These are phyloP conservation scores for Talaromyces sp. DNA, from an alignment of 2,329 filamentous ascomycete genomes.

Conservation along the genomic window DNA sequence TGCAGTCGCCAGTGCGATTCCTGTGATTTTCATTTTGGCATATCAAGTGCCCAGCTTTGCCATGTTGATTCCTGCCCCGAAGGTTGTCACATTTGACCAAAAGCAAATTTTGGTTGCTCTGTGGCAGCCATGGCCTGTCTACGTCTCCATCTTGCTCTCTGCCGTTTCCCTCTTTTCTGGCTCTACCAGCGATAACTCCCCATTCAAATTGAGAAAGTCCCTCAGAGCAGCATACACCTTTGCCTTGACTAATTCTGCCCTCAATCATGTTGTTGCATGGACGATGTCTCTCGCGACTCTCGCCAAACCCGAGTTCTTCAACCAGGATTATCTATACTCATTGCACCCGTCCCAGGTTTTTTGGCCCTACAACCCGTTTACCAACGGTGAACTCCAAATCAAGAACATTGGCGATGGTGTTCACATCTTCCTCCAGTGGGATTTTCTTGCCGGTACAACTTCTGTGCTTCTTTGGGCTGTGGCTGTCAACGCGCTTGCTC, in stretches of 20 bases:
- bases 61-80: constrained; percentile 40
- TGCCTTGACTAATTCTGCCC: constrained; percentile 33
- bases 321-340: constrained; percentile 22
- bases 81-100: constrained; percentile 29
- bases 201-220: constrained; percentile 24
- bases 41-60: constrained; percentile 41
- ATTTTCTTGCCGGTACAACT: constrained; percentile 39
- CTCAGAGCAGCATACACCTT: constrained; percentile 30
- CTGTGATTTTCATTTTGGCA: constrained; percentile 36
- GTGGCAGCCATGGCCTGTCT: constrained; percentile 48
- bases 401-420: constrained; percentile 35
- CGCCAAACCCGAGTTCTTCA: constrained; percentile 29
- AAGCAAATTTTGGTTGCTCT: constrained; percentile 45
- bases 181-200: constrained; percentile 5
- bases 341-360: constrained; percentile 38
- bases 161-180: constrained; percentile 17
- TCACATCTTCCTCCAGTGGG: constrained; percentile 45
- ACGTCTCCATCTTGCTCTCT: constrained; percentile 36
- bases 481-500: constrained; percentile 27
- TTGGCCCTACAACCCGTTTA: constrained; percentile 28
- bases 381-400: constrained; percentile 21
- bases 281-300: constrained; percentile 36
- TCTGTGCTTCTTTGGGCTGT: constrained; percentile 43
- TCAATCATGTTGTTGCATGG: constrained; percentile 37
- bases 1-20: constrained; percentile 30